Percentiles rank a stretch among this genome's conserved stretches.
Evolutionary conservation across 345 rosid species (phyloP).

Genomic region (Litchi chinensis): DNA sequence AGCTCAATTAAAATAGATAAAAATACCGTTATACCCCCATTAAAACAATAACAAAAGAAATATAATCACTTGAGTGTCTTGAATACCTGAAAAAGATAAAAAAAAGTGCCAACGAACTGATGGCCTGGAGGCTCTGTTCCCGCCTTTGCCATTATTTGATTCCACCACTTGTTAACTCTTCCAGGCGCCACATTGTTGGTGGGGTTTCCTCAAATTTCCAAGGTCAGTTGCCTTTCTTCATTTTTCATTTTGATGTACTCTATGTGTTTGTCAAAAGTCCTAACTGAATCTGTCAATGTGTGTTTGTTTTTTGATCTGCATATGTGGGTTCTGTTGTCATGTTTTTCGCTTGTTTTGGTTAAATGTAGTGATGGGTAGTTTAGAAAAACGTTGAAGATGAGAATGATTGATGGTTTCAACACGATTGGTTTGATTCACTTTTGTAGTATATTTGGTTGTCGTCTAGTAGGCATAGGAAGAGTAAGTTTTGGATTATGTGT

Average conservation of each 20-base stretch:
- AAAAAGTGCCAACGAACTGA: neutral
- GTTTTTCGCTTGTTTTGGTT: neutral
- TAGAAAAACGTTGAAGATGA: neutral
- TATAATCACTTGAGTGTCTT: no score
- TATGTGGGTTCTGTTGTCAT: neutral
- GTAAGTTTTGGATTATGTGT: neutral
- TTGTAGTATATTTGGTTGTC: neutral
- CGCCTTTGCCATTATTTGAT: slow-evolving; percentile 23
- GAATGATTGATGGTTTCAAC: neutral
- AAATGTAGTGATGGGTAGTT: neutral
- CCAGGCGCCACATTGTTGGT: slow-evolving; percentile 2
- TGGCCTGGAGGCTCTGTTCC: slow-evolving; percentile 24
- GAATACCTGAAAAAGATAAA: no score
- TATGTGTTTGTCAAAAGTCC: slow-evolving; percentile 28
- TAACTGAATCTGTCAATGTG: neutral
- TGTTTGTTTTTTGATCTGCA: neutral
- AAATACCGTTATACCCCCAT: no score
- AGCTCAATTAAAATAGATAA: no score
- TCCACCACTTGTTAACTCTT: neutral
- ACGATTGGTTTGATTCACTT: neutral
- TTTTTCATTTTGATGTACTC: neutral
- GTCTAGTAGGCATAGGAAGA: neutral
- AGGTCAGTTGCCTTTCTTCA: slow-evolving; percentile 23
- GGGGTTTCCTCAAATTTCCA: slow-evolving; percentile 24
- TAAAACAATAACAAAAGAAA: no score